Percentiles rank a stretch among this genome's conserved stretches.
Evolutionary conservation across 805 yeast species (phyloP).

Genomic region (Torulaspora quercuum): DNA sequence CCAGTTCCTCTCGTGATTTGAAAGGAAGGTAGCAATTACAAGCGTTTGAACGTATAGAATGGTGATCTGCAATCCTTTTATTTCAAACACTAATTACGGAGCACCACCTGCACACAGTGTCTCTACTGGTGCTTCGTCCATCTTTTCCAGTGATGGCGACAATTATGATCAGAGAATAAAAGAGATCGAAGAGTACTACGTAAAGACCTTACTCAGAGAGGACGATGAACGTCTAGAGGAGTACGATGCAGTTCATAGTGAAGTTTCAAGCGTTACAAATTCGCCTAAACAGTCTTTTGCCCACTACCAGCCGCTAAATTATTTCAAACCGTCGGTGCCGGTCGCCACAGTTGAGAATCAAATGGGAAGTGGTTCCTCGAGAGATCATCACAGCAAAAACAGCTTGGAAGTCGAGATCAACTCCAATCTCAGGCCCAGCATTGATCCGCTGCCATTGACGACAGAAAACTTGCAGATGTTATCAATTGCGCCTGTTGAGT

Average conservation of each 20-base stretch:
- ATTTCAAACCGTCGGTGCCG: conserved; percentile 9
- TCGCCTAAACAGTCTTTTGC: conserved; percentile 7
- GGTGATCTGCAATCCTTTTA: too few relatives aligned
- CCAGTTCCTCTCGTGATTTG: too few relatives aligned
- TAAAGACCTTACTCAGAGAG: conserved; percentile 31
- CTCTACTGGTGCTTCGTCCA: conserved; percentile 25
- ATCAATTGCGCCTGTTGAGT: conserved; percentile 11
- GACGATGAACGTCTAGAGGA: conserved; percentile 13
- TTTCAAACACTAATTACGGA: neutral
- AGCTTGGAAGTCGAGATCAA: conserved; percentile 32
- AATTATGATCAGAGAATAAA: conserved; percentile 26
- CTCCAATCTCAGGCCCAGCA: conserved; percentile 22
- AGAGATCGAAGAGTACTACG: conserved; percentile 36
- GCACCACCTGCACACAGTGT: conserved; percentile 5
- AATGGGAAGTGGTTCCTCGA: neutral
- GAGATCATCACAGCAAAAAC: conserved; percentile 6
- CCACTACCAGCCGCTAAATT: conserved; percentile 7
- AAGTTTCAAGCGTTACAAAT: conserved; percentile 6
- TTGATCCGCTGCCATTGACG: conserved; percentile 29
- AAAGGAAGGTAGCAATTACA: too few relatives aligned
- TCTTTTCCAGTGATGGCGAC: conserved; percentile 28
- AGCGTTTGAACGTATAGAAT: too few relatives aligned
- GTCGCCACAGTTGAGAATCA: conserved; percentile 1
- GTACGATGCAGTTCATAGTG: conserved; percentile 6
- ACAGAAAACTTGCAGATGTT: conserved; percentile 31